Percentiles rank a stretch among this genome's conserved stretches.
phyloP scores from a whole-genome alignment of 306 rosid genomes.

The Acacia acuminata region DNA sequence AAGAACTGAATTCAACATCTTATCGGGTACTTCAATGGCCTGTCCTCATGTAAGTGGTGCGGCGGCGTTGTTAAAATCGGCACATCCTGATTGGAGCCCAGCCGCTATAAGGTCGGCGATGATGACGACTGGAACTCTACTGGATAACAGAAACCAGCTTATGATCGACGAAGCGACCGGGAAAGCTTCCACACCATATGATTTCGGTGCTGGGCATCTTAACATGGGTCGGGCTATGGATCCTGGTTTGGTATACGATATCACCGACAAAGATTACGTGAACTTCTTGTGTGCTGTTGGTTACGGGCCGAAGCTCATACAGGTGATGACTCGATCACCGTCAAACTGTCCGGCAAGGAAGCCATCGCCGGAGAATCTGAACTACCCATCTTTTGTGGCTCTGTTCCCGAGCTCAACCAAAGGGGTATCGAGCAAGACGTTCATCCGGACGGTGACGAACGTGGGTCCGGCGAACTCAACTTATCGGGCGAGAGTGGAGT shows the following conservation, averaged over 20 bases:
- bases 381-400: conserved; percentile 63
- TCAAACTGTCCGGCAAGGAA: conserved; percentile 48
- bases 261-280: conserved; percentile 52
- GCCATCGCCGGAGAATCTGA: conserved; percentile 60
- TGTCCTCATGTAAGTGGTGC: conserved; percentile 85
- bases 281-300: conserved; percentile 50
- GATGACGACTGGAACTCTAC: conserved; percentile 60
- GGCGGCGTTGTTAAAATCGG: conserved; percentile 67
- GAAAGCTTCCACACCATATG: conserved; percentile 53
- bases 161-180: conserved; percentile 64
- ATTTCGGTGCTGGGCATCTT: conserved; percentile 68
- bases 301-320: conserved; percentile 57
- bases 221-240: conserved; percentile 65
- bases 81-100: conserved; percentile 76
- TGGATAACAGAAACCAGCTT: conserved; percentile 46
- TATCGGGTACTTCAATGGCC: conserved; percentile 85
- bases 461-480: conserved; percentile 55
- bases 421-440: conserved; percentile 44
- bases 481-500: conserved; percentile 47
- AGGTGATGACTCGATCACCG: conserved; percentile 53
- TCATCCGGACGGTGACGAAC: conserved; percentile 59
- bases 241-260: conserved; percentile 70
- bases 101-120: conserved; percentile 68
- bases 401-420: conserved; percentile 40
- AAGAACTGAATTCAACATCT: conserved; percentile 66